Percentiles rank a stretch among this genome's conserved stretches.
Evolutionary conservation across 2,329 filamentous ascomycete genomes (phyloP).

Genomic region (Aspergillus pseudoglaucus): DNA sequence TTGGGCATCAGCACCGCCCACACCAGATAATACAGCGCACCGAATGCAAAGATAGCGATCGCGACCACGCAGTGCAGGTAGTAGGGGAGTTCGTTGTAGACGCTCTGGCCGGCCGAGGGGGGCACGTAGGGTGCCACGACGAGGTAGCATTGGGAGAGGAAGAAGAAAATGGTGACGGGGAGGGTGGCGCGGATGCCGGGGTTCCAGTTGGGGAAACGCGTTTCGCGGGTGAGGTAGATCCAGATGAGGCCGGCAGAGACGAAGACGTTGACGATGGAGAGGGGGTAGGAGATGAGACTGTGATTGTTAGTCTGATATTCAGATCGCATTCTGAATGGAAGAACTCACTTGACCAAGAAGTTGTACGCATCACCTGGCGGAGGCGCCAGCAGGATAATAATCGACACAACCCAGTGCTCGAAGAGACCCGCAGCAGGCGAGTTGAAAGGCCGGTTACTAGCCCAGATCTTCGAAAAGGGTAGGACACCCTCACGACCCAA

Average conservation of each 20-base stretch:
- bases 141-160: slow-evolving; percentile 48
- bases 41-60: slow-evolving; percentile 43
- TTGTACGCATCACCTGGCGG: slow-evolving; percentile 64
- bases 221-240: slow-evolving; percentile 37
- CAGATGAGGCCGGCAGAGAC: slow-evolving; percentile 45
- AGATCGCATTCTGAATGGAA: neutral
- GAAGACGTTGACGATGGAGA: slow-evolving; percentile 46
- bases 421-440: slow-evolving; percentile 54
- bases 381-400: slow-evolving; percentile 60
- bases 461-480: slow-evolving; percentile 61
- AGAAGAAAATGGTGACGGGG: slow-evolving; percentile 47
- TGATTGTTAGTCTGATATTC: slow-evolving; percentile 1
- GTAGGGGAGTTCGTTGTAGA: slow-evolving; percentile 49
- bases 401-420: slow-evolving; percentile 60
- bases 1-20: slow-evolving; percentile 47
- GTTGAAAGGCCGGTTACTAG: slow-evolving; percentile 61
- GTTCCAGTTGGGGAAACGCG: slow-evolving; percentile 39
- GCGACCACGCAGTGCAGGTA: slow-evolving; percentile 50
- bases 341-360: slow-evolving; percentile 45
- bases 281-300: slow-evolving; percentile 34
- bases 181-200: slow-evolving; percentile 46
- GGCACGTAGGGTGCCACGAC: slow-evolving; percentile 48
- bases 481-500: slow-evolving; percentile 64
- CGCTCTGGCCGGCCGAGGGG: slow-evolving; percentile 41
- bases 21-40: slow-evolving; percentile 47